Evolutionary conservation across 2,329 filamentous ascomycete species (phyloP), one percentile per base, ranked within the genome.

Genomic region (Akanthomyces dipterigenus): DNA sequence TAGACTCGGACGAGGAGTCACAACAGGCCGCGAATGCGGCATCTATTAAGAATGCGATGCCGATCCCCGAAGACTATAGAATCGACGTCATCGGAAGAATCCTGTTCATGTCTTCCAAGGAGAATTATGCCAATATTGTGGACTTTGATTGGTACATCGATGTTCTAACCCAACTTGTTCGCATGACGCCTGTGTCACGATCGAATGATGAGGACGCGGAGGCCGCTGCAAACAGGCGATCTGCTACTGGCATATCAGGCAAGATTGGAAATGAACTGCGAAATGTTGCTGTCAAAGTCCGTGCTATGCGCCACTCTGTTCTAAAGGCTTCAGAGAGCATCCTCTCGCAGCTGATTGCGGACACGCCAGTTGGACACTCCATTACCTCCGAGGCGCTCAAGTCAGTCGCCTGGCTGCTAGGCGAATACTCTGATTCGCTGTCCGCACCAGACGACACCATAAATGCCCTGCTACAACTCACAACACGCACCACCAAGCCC

Each of bases 141-240:
- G 93, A 99, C 71, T 99, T 99, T 72, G 93, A 97, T 67, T 99
- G 95, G 95, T 98, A 98, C 72, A 89, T 98, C 66, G 90, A 95
- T 66, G 85, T 96, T 31, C 78, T 99, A 34, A 88, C 91, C 5
- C 91, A 96, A 70, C 82, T 99, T 16, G 86, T 97, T 45, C 86
- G 88, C 70, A 81, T 90, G 75, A 79, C 88, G 22, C 89, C 78
- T 0, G 67, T 77, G n/a, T 76, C 81, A 51, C 75, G 77, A 43
- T 69, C 70, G 8, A 67, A 69, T 8, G 77, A 79, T 7, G 70
- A 70, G 5, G 77, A 78, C 45, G 62, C 70, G 8, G 70, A 74
- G 11, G 46, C 55, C 18, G 66, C 70, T 2, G 64, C 70, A 11
- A 64, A 69, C 16, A 67, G 68, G 14, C 67, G 68, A 26, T 67